Conservation (phyloP, 352 stramenopile genomes). For the Phytophthora macrochlamydospora region DNA sequence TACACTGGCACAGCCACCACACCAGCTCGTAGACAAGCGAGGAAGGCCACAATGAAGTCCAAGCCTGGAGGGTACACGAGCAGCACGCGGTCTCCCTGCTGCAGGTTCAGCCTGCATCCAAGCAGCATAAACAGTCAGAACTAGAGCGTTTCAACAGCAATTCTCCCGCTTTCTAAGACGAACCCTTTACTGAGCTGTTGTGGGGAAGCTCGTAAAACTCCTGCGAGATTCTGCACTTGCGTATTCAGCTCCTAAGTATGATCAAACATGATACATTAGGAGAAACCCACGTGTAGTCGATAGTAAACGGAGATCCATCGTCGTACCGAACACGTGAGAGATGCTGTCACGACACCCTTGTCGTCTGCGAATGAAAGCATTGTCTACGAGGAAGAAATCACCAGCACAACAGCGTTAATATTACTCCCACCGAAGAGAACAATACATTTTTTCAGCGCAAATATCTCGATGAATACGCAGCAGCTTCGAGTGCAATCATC, state of each 20-base stretch:
- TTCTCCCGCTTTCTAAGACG: not conserved
- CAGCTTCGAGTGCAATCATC: not conserved
- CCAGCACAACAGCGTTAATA: slow-evolving; percentile 8
- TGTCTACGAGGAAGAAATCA: slow-evolving; percentile 32
- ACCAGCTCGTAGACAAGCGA: slow-evolving; percentile 94
- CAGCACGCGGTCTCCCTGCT: slow-evolving; percentile 81
- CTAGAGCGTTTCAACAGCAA: not conserved
- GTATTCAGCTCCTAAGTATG: slow-evolving; percentile 63
- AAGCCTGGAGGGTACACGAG: slow-evolving; percentile 97
- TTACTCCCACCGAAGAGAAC: not conserved
- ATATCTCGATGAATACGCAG: slow-evolving; percentile 6
- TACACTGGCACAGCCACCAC: slow-evolving; percentile 95
- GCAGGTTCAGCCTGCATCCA: slow-evolving; percentile 52
- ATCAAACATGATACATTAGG: not conserved
- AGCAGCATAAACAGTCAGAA: slow-evolving; percentile 8
- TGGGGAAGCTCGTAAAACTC: slow-evolving; percentile 53
- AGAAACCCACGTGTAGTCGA: not conserved
- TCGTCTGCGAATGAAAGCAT: slow-evolving; percentile 85
- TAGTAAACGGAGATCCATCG: not conserved
- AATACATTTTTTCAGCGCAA: not conserved
- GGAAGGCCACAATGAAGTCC: slow-evolving; percentile 98
- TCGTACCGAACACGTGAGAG: slow-evolving; percentile 64
- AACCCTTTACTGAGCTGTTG: slow-evolving; percentile 74
- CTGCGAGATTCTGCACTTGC: slow-evolving; percentile 71
- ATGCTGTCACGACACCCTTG: slow-evolving; percentile 51